These are phyloP conservation scores for Neofusicoccum ribis DNA, from an alignment of 2,329 filamentous ascomycete species.

Conservation along the genomic window DNA sequence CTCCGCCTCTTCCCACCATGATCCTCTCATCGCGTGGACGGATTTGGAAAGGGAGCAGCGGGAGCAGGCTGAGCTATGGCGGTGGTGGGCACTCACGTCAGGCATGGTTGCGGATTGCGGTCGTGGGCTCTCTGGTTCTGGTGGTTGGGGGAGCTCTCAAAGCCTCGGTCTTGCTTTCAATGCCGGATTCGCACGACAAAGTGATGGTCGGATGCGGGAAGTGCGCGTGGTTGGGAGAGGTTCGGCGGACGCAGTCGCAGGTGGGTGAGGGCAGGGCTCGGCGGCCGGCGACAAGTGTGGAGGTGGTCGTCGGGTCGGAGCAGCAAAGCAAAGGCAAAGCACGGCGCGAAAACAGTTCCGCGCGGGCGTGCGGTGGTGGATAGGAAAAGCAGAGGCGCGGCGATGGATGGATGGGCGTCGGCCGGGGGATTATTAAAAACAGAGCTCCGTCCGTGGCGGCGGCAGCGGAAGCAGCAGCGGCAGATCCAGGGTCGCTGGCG, in stretches of 20 bases:
- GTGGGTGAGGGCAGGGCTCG: neutral
- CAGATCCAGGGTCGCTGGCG: neutral
- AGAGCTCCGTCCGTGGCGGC: neutral
- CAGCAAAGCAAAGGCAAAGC: no score
- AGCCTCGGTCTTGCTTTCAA: neutral
- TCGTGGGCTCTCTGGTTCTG: neutral
- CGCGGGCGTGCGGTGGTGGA: neutral
- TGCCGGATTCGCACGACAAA: neutral
- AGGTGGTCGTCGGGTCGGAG: neutral
- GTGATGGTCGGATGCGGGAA: neutral
- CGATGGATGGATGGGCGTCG: neutral
- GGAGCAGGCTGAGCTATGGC: neutral
- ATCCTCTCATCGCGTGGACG: neutral
- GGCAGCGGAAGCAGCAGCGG: neutral
- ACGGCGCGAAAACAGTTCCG: neutral
- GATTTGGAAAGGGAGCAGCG: neutral
- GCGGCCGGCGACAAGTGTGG: neutral
- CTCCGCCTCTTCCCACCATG: neutral
- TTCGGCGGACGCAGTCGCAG: conserved; percentile 26
- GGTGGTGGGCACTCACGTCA: conserved; percentile 38
- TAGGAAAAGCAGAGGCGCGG: neutral
- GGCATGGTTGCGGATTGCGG: conserved; percentile 43
- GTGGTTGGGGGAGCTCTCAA: neutral
- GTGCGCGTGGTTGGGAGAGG: conserved; percentile 14
- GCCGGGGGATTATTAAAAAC: neutral